Evolutionary conservation across 2,329 filamentous ascomycete genomes (phyloP).

Genomic region (Phaeosphaeria sp.): DNA sequence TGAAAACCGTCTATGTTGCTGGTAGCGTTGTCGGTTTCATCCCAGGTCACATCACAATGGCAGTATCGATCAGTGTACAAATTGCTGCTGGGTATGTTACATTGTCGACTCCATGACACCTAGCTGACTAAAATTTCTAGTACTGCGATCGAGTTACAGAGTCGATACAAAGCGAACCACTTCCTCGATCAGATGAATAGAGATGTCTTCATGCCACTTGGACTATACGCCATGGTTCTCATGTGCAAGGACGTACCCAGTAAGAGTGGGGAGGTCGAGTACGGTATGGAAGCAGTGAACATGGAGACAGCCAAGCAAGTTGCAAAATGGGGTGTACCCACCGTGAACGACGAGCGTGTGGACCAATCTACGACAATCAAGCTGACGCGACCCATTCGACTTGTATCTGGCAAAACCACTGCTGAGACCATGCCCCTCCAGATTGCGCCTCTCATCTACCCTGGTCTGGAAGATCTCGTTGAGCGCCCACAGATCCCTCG

Average conservation of each 20-base stretch:
- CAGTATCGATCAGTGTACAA: conserved; percentile 14
- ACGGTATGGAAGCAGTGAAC: conserved; percentile 49
- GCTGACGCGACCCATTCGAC: conserved; percentile 16
- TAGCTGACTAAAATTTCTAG: conserved; percentile 37
- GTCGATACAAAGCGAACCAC: conserved; percentile 53
- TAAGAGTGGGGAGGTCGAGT: conserved; percentile 40
- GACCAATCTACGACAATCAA: conserved; percentile 5
- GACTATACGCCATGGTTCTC: conserved; percentile 63
- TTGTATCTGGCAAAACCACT: conserved; percentile 1
- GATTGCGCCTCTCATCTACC: conserved; percentile 51
- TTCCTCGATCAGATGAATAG: conserved; percentile 65
- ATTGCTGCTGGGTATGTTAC: conserved; percentile 34
- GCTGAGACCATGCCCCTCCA: conserved; percentile 50
- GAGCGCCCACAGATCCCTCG: conserved; percentile 13
- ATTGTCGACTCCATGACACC: background rate
- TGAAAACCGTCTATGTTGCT: conserved; percentile 14
- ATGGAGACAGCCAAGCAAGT: conserved; percentile 31
- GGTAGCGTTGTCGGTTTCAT: conserved; percentile 9
- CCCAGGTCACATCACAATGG: conserved; percentile 12
- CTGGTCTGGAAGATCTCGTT: conserved; percentile 41
- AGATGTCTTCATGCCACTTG: conserved; percentile 63
- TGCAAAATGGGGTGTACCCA: conserved; percentile 24
- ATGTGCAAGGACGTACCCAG: conserved; percentile 58
- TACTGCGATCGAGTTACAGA: conserved; percentile 52
- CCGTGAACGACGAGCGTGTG: conserved; percentile 30